A percentile compares a stretch with the other conserved stretches of the same genome.
Conservation (phyloP, 768 basidiomycete species). For the Lactarius sanguifluus region DNA sequence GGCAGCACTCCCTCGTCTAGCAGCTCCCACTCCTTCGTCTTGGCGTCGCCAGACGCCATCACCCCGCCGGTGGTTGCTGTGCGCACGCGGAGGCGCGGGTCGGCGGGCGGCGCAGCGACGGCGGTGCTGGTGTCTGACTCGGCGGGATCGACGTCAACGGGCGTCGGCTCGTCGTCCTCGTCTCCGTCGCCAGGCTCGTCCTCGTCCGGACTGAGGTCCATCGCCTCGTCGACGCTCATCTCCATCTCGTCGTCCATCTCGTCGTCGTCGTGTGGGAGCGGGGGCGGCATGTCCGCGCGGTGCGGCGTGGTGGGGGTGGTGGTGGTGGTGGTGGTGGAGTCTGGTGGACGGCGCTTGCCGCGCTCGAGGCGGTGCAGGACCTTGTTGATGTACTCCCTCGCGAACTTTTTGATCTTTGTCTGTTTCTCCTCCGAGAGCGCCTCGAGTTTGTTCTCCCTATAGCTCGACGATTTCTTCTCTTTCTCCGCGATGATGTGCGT, state of each 20-base stretch:
- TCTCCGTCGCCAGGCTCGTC: slow-evolving; percentile 18
- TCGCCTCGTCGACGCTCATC: slow-evolving; percentile 34
- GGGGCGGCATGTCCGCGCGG: not conserved
- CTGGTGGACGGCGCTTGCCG: slow-evolving; percentile 33
- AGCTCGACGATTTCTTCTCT: slow-evolving; percentile 88
- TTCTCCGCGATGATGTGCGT: slow-evolving; percentile 88
- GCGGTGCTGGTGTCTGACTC: slow-evolving; percentile 29
- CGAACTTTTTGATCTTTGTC: slow-evolving; percentile 87
- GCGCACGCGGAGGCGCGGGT: slow-evolving; percentile 25
- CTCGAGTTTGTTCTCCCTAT: slow-evolving; percentile 59
- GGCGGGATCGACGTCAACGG: slow-evolving; percentile 28
- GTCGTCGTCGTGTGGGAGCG: not conserved
- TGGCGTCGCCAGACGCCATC: slow-evolving; percentile 1
- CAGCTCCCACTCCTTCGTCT: slow-evolving; percentile 44
- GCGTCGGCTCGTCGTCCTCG: slow-evolving; percentile 25
- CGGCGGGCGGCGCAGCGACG: slow-evolving; percentile 14
- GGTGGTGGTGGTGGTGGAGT: not conserved
- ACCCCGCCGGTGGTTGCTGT: not conserved
- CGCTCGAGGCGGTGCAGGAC: slow-evolving; percentile 68
- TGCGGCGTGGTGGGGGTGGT: not conserved
- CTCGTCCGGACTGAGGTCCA: slow-evolving; percentile 33
- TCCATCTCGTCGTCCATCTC: slow-evolving; percentile 23
- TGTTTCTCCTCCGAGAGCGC: slow-evolving; percentile 82
- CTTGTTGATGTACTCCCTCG: slow-evolving; percentile 88
- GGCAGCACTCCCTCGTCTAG: not conserved